Evolutionary conservation across 495 filamentous ascomycete genomes (phyloP), one percentile per base, ranked within the genome.

Genomic region (Astrothelium subdiscretum): DNA sequence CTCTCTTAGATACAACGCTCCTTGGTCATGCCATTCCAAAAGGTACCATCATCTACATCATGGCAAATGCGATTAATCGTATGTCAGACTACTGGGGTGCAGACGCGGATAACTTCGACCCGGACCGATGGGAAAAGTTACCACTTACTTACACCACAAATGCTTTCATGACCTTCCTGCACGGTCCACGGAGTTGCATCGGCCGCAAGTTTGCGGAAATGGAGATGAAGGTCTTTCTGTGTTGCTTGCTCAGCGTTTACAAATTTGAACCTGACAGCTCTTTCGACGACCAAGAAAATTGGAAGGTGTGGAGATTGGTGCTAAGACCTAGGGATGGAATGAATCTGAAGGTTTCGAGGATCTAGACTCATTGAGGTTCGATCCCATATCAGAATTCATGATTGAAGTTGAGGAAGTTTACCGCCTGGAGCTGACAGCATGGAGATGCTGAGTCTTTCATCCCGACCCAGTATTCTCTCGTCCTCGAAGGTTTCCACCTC

Each of bases 141-240:
- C 63, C 66, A 20, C 67, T 58, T 10, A 77, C 75, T 58, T 77
- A 67, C 62, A 58, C 66, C 6, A 57, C 62, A 3, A 69, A 65
- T 59, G 32, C 48, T 13, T 72, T 72, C 32, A 59, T 75, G 62
- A 78, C 76, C 1, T 78, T 78, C 67, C 61, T 78, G 59, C 75
- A 77, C 60, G 76, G 76, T 6, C 76, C 76, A 12, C 81, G 75
- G 74, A 76, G 24, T 69, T 78, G 67, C 74, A 75, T 62, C 79
- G 81, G 68, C 24, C 78, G 83, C 71, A 78, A 79, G 1, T 98
- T 98, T 74, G 88, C 91, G 0, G 87, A 84, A 73, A 78, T 83
- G 0, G 94, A 97, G 78, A 51, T 73, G 63, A 65, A 66, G 58
- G 65, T 65, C 59, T 51, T 72, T 15, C 44, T 72, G 12, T 67